Base-by-base conservation (phyloP, 1,284 basidiomycete species). In the Cystobasidiaceae sp. region DNA sequence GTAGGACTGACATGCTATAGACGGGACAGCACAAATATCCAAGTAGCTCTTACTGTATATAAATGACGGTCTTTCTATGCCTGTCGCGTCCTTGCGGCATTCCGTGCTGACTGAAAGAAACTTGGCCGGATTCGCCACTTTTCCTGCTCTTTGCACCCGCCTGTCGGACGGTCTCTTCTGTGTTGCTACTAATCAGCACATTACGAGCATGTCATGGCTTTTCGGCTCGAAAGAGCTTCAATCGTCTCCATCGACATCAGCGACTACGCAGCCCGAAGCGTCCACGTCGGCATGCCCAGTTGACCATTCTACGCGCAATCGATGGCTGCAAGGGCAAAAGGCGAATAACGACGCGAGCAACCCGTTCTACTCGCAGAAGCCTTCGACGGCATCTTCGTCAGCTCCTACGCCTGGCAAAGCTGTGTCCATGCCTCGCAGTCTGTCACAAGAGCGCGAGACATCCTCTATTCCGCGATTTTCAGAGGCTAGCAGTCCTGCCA, bases 401-500 rank as follows among this genome's bases (percentile, higher is more conserved):
- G 17, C 50, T 5, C 28, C 50, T n/a, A n/a, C n/a, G 32, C 19
- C 19, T 23, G 15, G 19, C 6, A 15, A 15, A 25, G 27, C 50
- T 6, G n/a, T n/a, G 2, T 32, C 54, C 1, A 43, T 27, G 19
- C 39, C 57, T 9, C 30, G 43, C 6, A 46, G 23, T 5, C 43
- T 64, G 15, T 64, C 61, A 44, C n/a, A 34, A n/a, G 61, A 64
- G 23, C 30, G 61, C 19, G 61, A 64, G 45, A 49, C 45, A 7
- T 64, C 61, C 7, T 21, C 61, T 41, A 64, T 64, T 39, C 61
- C 61, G 27, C 61, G 61, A 13, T 55, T 45, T 30, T 33, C 49
- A 17, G 41, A 45, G 19, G 28, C 56, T 41, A 54, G 52, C 17
- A 28, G 61, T 70, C 72, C 61, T 48, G 51, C 15, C 58, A 60